Conservation (phyloP, 2,329 filamentous ascomycete species). For the Botryotinia globosa region DNA sequence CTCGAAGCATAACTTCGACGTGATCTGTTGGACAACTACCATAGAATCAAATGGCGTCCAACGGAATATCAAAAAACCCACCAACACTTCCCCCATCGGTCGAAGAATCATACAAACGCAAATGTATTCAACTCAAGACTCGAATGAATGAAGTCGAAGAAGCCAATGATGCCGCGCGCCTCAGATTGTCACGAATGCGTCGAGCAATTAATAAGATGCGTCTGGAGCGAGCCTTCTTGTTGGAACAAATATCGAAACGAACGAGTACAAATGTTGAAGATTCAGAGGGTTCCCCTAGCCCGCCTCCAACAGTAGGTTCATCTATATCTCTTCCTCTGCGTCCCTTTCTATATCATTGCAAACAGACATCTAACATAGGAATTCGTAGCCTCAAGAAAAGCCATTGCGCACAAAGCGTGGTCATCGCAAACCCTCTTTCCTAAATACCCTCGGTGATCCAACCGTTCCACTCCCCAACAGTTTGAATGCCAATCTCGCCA, state of each 20-base stretch:
- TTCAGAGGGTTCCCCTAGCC: slow-evolving; percentile 74
- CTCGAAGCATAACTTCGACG: not conserved
- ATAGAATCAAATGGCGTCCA: slow-evolving; percentile 17
- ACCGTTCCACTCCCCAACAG: slow-evolving; percentile 44
- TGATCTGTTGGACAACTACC: not conserved
- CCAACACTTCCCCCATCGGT: slow-evolving; percentile 78
- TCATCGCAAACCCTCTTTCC: slow-evolving; percentile 58
- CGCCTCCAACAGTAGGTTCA: slow-evolving; percentile 68
- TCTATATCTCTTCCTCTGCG: slow-evolving; percentile 21
- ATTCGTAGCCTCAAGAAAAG: slow-evolving; percentile 68
- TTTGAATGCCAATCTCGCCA: slow-evolving; percentile 45
- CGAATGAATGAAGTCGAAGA: slow-evolving; percentile 89
- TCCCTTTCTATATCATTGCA: slow-evolving; percentile 23
- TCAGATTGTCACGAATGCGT: slow-evolving; percentile 75
- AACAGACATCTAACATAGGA: slow-evolving; percentile 25
- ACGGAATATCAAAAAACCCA: slow-evolving; percentile 42
- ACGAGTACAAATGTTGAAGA: slow-evolving; percentile 74
- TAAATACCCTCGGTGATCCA: slow-evolving; percentile 40
- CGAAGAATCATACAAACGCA: slow-evolving; percentile 91
- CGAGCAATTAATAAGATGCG: slow-evolving; percentile 89
- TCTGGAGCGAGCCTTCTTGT: slow-evolving; percentile 73
- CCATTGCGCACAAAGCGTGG: slow-evolving; percentile 72
- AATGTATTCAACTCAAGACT: slow-evolving; percentile 92
- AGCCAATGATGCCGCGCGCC: slow-evolving; percentile 78
- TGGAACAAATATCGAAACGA: slow-evolving; percentile 70